Base-by-base conservation (phyloP, 768 basidiomycete species). In the Mycena pura region DNA sequence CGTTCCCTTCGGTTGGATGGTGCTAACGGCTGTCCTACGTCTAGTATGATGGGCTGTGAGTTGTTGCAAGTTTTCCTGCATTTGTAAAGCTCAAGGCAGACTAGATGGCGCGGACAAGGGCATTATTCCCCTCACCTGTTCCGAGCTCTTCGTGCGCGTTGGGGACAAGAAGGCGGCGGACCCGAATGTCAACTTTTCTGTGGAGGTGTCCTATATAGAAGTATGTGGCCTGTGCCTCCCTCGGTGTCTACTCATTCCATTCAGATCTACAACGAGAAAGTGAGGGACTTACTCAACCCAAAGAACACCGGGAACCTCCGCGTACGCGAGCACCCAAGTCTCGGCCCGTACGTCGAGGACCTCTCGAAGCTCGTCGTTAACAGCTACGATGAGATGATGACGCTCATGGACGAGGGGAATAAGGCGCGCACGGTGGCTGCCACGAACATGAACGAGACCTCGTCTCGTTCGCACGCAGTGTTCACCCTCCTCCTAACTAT, bases 391-490 rank as follows among this genome's bases (percentile, higher is more conserved):
- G 96, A 97, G 73, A 97, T 99, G 91, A 96, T 97, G 91, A 94
- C 90, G 6, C 89, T 99, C 72, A 99, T 99, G 96, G 96, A 99
- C 79, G 96, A 99, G 75, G 96, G 96, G 36, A 99, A 98, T 76
- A 98, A 99, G 80, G 96, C 97, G 50, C 83, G 97, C 48, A 99
- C 97, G 14, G 96, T 99, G 22, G 97, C 97, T 21, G 96, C 97
- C 24, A 99, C 97, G 21, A 95, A 97, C 77, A 99, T 99, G 97
- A 99, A 99, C 77, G 97, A 98, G 77, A 97, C 95, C 85, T 96
- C 95, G 8, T 97, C 95, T 13, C 92, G 97, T 71, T 97, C 95
- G 14, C 97, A 99, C 80, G 95, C 96, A 2, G 96, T 99, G 34
- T 99, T 99, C 73, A 99, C 97, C 3, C 84, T 99, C 54, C 82